phyloP scores from a whole-genome alignment of 371 early-diverging fungal species.

The Smittium culicis region DNA sequence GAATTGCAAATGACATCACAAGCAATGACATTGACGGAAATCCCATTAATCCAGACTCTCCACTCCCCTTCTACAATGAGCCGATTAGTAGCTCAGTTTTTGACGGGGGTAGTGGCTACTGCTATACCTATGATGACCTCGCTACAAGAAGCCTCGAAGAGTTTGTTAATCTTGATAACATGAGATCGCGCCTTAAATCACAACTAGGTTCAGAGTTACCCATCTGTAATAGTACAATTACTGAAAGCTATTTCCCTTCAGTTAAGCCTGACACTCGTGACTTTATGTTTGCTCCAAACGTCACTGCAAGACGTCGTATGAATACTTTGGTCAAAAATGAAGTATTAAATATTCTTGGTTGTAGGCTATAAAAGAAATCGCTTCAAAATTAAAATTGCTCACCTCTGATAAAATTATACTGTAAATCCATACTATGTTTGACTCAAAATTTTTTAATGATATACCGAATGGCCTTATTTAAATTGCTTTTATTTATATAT shows the following conservation, averaged over 20 bases:
- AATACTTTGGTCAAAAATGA: not conserved
- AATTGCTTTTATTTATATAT: not conserved
- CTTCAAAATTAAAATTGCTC: too few relatives aligned
- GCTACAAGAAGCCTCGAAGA: not conserved
- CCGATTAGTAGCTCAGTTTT: conserved; percentile 19
- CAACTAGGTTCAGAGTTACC: not conserved
- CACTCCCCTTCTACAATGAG: conserved; percentile 30
- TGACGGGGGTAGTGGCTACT: conserved; percentile 25
- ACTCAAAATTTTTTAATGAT: too few relatives aligned
- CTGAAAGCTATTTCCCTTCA: not conserved
- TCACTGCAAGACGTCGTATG: not conserved
- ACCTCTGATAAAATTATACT: too few relatives aligned
- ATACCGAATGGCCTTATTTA: too few relatives aligned
- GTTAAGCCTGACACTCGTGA: not conserved
- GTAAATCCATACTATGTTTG: too few relatives aligned
- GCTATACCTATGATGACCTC: conserved; percentile 24
- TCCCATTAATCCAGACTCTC: conserved; percentile 18
- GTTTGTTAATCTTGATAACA: not conserved
- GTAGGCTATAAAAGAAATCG: not conserved
- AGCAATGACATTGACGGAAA: conserved; percentile 17
- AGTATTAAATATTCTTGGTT: not conserved
- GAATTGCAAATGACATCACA: conserved; percentile 9
- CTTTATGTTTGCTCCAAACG: not conserved
- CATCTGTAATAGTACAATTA: not conserved
- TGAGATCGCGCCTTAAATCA: not conserved